Base-by-base conservation (phyloP, 257 asterid species). In the Solanum megistacrolobum region DNA sequence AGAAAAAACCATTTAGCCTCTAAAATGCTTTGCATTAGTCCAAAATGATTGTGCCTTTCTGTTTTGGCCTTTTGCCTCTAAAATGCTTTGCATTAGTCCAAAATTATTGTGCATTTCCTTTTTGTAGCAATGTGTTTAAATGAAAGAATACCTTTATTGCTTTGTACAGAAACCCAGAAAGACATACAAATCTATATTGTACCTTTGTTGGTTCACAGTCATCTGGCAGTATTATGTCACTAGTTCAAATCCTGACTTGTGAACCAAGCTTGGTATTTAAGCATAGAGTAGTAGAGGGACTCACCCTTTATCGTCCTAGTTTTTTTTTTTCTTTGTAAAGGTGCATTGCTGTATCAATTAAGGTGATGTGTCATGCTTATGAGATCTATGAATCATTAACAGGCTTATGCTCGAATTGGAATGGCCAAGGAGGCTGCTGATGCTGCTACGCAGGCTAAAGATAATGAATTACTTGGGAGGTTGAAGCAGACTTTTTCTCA, bases 351-450 rank as follows among this genome's bases (percentile, higher is more conserved):
- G 25, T 20, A 7, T 25, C 65, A 78, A 1, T 27, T 39, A 41
- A 79, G 23, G 38, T 43, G 84, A 76, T 43, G 39, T 78, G 4
- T 43, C 84, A 25, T 79, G 9, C 84, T 41, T 27, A 41, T 79
- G 84, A 27, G 84, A 43, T 79, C 39, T 86, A 29, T 84, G 88
- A 79, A 23, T 87, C 39, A 60, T 62, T 60, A 85, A 86, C 91
- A 97, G 98, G 98, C 98, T 79, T 97, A 93, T 89, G 99, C 98
- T 32, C 95, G 92, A 90, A 92, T 96, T 66, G 99, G 99, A 82
- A 96, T 95, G 98, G 98, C 98, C 48, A 95, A 95, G 93, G 98
- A 95, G 91, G 99, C 99, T 83, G 98, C 96, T 12, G 98, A 97
- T 90, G 96, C 98, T 85, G 98, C 98, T 75, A 91, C 96, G 82